phyloP scores from a whole-genome alignment of 352 stramenopile species.

The Phytophthora aleatoria region DNA sequence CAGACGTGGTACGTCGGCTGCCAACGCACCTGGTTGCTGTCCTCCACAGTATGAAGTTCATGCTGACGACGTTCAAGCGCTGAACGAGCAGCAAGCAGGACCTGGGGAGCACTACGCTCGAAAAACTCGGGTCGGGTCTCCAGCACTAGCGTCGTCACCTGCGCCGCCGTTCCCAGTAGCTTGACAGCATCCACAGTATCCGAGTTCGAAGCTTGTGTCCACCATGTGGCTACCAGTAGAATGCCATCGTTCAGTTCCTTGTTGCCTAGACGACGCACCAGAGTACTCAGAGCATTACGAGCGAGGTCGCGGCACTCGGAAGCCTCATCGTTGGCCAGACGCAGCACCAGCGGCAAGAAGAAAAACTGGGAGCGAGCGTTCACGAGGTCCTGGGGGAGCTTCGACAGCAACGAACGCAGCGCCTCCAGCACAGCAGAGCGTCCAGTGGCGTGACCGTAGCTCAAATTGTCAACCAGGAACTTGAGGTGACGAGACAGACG shows the following conservation, averaged over 20 bases:
- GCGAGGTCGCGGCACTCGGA: constrained; percentile 88
- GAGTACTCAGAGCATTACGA: constrained; percentile 74
- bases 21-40: constrained; percentile 61
- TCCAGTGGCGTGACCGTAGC: constrained; percentile 95
- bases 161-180: constrained; percentile 68
- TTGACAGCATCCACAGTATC: constrained; percentile 51
- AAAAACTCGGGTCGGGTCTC: constrained; percentile 78
- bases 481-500: constrained; percentile 94
- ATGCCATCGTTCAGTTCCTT: constrained; percentile 91
- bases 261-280: constrained; percentile 91
- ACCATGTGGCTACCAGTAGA: constrained; percentile 90
- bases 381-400: constrained; percentile 91
- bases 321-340: constrained; percentile 95
- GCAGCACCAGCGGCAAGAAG: constrained; percentile 95
- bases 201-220: constrained; percentile 43
- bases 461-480: constrained; percentile 95
- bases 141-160: constrained; percentile 78
- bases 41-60: constrained; percentile 49
- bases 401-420: constrained; percentile 88
- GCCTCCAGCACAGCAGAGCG: constrained; percentile 91
- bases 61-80: constrained; percentile 46
- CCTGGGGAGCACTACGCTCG: constrained; percentile 55
- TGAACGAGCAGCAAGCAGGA: constrained; percentile 44
- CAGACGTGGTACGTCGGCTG: constrained; percentile 69
- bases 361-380: constrained; percentile 94